phyloP scores from a whole-genome alignment of 495 filamentous ascomycete species.

The Penicillium atrosanguineum region DNA sequence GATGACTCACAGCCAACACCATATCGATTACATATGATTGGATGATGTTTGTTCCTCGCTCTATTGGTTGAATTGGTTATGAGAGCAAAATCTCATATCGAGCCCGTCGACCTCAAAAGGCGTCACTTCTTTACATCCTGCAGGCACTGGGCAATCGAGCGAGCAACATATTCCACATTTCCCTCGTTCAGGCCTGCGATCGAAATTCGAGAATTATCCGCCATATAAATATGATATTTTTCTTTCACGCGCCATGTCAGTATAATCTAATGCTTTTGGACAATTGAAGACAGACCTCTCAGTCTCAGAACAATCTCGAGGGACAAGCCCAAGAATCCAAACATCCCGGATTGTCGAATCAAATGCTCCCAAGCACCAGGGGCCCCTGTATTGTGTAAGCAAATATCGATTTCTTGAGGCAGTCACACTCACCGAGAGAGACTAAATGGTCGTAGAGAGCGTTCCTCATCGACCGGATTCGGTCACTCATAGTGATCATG shows the following conservation, averaged over 20 bases:
- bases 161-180: slow-evolving; percentile 43
- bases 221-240: slow-evolving; percentile 41
- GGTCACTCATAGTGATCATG: slow-evolving; percentile 36
- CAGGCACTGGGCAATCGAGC: slow-evolving; percentile 10
- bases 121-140: neutral
- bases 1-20: neutral
- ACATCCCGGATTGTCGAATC: slow-evolving; percentile 40
- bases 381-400: slow-evolving; percentile 13
- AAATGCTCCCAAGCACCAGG: slow-evolving; percentile 39
- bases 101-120: neutral
- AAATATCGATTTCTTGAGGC: neutral
- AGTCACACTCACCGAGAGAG: slow-evolving; percentile 8
- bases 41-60: too few species aligned
- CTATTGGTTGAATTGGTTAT: too few species aligned
- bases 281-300: neutral
- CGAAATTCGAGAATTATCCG: slow-evolving; percentile 34
- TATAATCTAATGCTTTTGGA: neutral
- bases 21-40: neutral
- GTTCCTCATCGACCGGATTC: slow-evolving; percentile 35
- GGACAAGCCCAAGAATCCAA: slow-evolving; percentile 36
- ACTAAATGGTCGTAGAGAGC: slow-evolving; percentile 26
- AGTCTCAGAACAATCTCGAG: slow-evolving; percentile 17
- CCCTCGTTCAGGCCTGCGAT: slow-evolving; percentile 40
- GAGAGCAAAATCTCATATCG: neutral
- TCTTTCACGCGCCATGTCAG: slow-evolving; percentile 12